phyloP scores from a whole-genome alignment of 2,329 filamentous ascomycete genomes.

The Aspergillus ustus region DNA sequence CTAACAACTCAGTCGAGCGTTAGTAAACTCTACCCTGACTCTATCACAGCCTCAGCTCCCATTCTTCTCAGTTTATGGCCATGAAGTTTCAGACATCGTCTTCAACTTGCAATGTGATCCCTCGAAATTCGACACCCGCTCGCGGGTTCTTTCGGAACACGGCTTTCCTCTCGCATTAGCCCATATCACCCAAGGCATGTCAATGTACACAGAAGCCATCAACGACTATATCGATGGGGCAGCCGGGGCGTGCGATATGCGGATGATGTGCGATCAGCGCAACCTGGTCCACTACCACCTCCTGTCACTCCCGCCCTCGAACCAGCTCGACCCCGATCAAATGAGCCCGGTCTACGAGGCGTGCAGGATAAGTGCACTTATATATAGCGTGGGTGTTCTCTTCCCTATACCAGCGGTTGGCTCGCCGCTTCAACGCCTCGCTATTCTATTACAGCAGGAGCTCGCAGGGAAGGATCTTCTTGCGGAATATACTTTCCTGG shows the following conservation, averaged over 20 bases:
- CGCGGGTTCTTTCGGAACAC: neutral
- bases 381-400: constrained; percentile 4
- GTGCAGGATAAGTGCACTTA: neutral
- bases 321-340: neutral
- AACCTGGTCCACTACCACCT: constrained; percentile 5
- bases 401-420: constrained; percentile 1
- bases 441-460: neutral
- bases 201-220: neutral
- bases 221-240: neutral
- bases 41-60: constrained; percentile 2
- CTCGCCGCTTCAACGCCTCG: neutral
- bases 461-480: neutral
- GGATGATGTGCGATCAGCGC: constrained; percentile 9
- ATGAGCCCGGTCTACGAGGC: neutral
- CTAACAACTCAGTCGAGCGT: neutral
- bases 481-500: neutral
- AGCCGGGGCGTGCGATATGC: neutral
- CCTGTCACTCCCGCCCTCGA: neutral
- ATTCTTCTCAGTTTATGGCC: constrained; percentile 1
- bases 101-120: neutral
- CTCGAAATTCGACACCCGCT: neutral
- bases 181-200: neutral
- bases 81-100: neutral
- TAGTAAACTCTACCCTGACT: constrained; percentile 11
- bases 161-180: neutral